These are phyloP conservation scores for Oenanthe javanica DNA, from an alignment of 140 eudicot species.

Conservation along the genomic window DNA sequence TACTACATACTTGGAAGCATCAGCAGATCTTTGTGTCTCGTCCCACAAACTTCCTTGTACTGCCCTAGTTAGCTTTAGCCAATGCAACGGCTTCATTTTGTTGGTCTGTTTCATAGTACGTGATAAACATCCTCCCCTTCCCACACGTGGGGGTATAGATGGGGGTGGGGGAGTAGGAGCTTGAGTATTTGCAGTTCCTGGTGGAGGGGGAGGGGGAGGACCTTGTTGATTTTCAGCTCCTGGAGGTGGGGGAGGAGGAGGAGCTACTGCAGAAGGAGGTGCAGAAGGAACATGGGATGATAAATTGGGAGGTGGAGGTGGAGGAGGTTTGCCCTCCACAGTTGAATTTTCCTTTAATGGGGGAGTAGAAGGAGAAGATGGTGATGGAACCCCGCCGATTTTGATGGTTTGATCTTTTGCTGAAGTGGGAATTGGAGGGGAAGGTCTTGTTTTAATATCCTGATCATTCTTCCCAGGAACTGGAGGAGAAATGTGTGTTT, in stretches of 20 bases:
- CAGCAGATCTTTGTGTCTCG: slow-evolving; percentile 73
- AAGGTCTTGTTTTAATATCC: slow-evolving; percentile 8
- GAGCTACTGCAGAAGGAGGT: slow-evolving; percentile 14
- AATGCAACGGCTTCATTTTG: slow-evolving; percentile 86
- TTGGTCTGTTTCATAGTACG: slow-evolving; percentile 41
- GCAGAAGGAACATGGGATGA: slow-evolving; percentile 1
- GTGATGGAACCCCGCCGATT: slow-evolving; percentile 20
- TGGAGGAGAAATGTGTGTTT: background rate
- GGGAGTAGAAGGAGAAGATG: slow-evolving; percentile 43
- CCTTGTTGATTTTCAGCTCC: background rate
- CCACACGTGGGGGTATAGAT: slow-evolving; percentile 40
- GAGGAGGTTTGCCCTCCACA: slow-evolving; percentile 14
- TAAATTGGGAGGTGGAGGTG: slow-evolving; percentile 22
- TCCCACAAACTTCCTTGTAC: slow-evolving; percentile 96
- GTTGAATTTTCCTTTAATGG: slow-evolving; percentile 22
- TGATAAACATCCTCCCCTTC: slow-evolving; percentile 42
- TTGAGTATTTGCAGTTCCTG: slow-evolving; percentile 20
- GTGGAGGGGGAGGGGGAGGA: slow-evolving; percentile 17
- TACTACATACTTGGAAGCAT: slow-evolving; percentile 56
- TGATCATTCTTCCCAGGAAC: slow-evolving; percentile 19
- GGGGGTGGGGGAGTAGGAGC: slow-evolving; percentile 33
- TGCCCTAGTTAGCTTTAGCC: slow-evolving; percentile 77
- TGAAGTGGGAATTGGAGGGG: slow-evolving; percentile 17
- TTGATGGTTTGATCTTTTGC: slow-evolving; percentile 15
- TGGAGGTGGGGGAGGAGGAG: slow-evolving; percentile 35